Conservation (phyloP, 2,329 filamentous ascomycete species). For the Lachnellula subtilissima region DNA sequence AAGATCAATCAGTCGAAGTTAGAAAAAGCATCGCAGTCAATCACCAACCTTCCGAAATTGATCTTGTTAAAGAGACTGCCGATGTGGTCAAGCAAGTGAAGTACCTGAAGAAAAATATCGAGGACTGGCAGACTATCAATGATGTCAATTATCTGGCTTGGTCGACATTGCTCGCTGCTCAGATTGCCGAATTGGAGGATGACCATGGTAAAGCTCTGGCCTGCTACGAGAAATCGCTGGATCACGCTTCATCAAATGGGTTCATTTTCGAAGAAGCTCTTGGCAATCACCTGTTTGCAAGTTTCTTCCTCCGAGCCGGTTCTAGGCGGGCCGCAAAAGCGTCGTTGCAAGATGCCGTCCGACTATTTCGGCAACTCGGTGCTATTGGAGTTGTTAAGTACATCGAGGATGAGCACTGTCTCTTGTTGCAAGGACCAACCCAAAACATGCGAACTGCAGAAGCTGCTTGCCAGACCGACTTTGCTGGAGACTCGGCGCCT, state of each 20-base stretch:
- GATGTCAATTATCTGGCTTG: conserved; percentile 68
- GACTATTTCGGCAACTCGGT: conserved; percentile 63
- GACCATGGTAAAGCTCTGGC: conserved; percentile 55
- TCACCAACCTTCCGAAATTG: conserved; percentile 32
- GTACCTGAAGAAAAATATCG: conserved; percentile 54
- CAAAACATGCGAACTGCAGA: conserved; percentile 57
- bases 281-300: conserved; percentile 68
- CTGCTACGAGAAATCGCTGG: conserved; percentile 65
- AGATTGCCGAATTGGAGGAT: conserved; percentile 58
- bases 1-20: conserved; percentile 35
- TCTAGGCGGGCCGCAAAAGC: conserved; percentile 64
- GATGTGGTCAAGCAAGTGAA: conserved; percentile 50
- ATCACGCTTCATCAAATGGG: conserved; percentile 64
- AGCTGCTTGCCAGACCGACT: conserved; percentile 65
- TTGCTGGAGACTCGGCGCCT: conserved; percentile 52
- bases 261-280: conserved; percentile 69
- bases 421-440: conserved; percentile 59
- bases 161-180: conserved; percentile 63
- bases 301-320: conserved; percentile 60
- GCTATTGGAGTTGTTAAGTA: conserved; percentile 64
- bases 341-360: conserved; percentile 63
- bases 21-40: conserved; percentile 14
- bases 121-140: conserved; percentile 58
- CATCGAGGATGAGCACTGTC: conserved; percentile 63
- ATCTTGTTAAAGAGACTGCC: conserved; percentile 39